Conservation (phyloP, 208 protist genomes). For the Acanthamoeba royreba region DNA sequence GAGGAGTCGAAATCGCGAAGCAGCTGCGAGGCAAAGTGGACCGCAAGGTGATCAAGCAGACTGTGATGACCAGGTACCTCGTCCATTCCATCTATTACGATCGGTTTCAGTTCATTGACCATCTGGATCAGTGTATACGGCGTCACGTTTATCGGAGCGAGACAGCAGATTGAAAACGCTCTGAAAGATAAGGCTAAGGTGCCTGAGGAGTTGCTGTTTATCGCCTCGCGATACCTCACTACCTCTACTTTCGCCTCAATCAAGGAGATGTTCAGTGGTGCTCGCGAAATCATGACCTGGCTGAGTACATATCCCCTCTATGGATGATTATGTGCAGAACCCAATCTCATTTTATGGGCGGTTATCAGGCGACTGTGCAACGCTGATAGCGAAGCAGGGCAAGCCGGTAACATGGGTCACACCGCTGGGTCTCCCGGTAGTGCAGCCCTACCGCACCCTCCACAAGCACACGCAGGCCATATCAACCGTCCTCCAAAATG, state of each 20-base stretch:
- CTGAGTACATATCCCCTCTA: constrained; percentile 3
- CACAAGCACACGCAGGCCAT: background rate
- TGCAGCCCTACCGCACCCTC: constrained; percentile 92
- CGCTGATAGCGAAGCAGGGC: constrained; percentile 70
- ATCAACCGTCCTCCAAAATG: constrained; percentile 4
- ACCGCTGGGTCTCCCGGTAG: constrained; percentile 93
- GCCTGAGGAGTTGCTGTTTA: constrained; percentile 39
- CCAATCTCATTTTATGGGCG: background rate
- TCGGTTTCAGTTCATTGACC: background rate
- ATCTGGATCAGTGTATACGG: constrained; percentile 76
- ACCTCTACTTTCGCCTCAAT: constrained; percentile 65
- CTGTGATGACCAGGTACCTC: constrained; percentile 95
- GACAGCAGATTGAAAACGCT: constrained; percentile 88
- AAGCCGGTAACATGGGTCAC: constrained; percentile 92
- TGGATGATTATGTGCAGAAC: background rate
- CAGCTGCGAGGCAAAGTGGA: constrained; percentile 89
- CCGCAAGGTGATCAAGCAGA: constrained; percentile 98
- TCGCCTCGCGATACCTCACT: constrained; percentile 59
- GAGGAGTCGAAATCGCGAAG: constrained; percentile 85
- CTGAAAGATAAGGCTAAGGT: constrained; percentile 54
- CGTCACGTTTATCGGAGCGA: constrained; percentile 96
- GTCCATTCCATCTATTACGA: constrained; percentile 78
- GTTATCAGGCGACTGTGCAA: background rate
- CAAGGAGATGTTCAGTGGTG: constrained; percentile 73
- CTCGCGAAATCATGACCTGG: constrained; percentile 73